Evolutionary conservation across 805 yeast species (phyloP).

Genomic region (Metschnikowia colocasiae): DNA sequence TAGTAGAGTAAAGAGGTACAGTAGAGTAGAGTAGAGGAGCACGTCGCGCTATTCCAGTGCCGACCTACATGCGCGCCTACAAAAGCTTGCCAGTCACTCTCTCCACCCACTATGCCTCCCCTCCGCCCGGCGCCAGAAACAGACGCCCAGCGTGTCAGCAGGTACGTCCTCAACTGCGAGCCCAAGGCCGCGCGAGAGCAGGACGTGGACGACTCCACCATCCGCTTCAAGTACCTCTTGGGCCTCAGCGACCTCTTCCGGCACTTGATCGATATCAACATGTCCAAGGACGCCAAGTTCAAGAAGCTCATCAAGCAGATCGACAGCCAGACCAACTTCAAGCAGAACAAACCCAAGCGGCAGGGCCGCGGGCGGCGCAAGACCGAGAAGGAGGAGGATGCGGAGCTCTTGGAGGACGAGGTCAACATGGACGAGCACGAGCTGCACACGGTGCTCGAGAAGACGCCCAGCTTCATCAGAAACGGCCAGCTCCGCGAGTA

Average conservation of each 20-base stretch:
- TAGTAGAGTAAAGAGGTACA: too few species aligned
- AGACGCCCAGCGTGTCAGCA: constrained; percentile 9
- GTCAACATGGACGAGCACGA: constrained; percentile 56
- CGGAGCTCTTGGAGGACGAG: constrained; percentile 82
- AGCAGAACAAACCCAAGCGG: constrained; percentile 23
- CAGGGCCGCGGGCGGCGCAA: constrained; percentile 61
- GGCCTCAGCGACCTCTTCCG: constrained; percentile 83
- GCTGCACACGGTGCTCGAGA: constrained; percentile 64
- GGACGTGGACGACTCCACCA: constrained; percentile 62
- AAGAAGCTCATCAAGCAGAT: constrained; percentile 55
- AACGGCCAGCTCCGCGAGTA: constrained; percentile 80
- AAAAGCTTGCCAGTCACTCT: too few species aligned
- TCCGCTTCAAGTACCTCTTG: constrained; percentile 73
- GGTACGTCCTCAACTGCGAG: constrained; percentile 32
- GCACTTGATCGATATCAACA: constrained; percentile 78
- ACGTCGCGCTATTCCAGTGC: too few species aligned
- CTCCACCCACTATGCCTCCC: background rate
- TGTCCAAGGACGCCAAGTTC: constrained; percentile 72
- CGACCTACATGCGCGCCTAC: background rate
- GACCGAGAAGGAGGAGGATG: constrained; percentile 94
- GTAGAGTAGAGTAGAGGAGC: too few species aligned
- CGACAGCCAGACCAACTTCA: constrained; percentile 47
- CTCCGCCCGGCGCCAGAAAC: background rate
- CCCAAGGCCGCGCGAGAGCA: constrained; percentile 53
- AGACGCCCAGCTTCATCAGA: constrained; percentile 72